Base-by-base conservation (phyloP, 768 basidiomycete genomes). In the Podaxis carcinomalis region DNA sequence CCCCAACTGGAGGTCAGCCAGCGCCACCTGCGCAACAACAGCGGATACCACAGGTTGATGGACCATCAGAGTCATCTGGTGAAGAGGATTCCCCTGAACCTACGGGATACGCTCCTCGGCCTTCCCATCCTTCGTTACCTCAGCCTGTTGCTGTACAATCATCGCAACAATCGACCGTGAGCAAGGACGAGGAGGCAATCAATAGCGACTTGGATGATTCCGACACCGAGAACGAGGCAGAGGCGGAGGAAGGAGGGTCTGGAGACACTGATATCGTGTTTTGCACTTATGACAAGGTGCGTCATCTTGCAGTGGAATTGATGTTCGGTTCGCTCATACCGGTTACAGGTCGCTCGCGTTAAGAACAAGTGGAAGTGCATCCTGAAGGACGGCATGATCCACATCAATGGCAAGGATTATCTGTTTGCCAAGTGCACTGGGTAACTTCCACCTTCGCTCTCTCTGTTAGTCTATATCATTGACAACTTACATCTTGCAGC, bases 361-460 rank as follows among this genome's bases (percentile, higher is more conserved):
- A 99, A 98, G 78, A 98, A 97, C 78, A 99, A 98, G 78, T 99
- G 97, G 97, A 99, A 98, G 80, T 95, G 95, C 62, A 87, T 93
- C 23, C 82, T 99, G 55, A 97, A 97, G 75, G 97, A 98, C 65
- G 97, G 97, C 2, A 93, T 98, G 88, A 92, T 98, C 64, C 92
- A 94, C 67, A 85, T 97, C 66, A 97, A 97, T 65, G 96, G 96
- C 32, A 93, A 92, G 68, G 97, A 99, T 69, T 99, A 98, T 76
- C 83, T 99, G 14, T 99, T 99, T 70, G 85, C 92, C 56, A 96
- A 97, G 74, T 98, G 96, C 75, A 94, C 87, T 5, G 96, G 96
- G 96, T 98, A 70, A 71, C 87, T 75, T 37, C 47, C 21, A 42
- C 23, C 10, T 37, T 32, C 11, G 9, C 57, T 57, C 40, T 56